A percentile compares a stretch with the other conserved stretches of the same genome.
Evolutionary conservation across 805 yeast genomes (phyloP).

Genomic region (Monosporozyma siamensis): DNA sequence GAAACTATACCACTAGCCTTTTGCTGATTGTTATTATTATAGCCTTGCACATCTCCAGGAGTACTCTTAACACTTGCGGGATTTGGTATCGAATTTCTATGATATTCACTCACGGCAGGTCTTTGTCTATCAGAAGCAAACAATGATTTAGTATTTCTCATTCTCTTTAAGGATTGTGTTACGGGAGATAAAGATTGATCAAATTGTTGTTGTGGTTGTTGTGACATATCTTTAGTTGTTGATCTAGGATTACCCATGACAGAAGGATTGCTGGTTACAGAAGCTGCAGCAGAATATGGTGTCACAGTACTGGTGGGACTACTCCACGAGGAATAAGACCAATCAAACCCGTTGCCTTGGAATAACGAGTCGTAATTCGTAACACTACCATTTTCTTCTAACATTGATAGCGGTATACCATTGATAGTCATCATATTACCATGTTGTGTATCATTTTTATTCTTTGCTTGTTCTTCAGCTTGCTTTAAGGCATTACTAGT

Average conservation of each 20-base stretch:
- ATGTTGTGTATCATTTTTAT: conserved; percentile 16
- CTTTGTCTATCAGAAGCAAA: neutral
- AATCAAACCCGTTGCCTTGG: neutral
- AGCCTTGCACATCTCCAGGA: neutral
- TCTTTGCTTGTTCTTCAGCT: conserved; percentile 23
- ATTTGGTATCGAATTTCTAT: neutral
- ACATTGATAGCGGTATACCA: conserved; percentile 61
- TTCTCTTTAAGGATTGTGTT: neutral
- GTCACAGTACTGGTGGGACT: neutral
- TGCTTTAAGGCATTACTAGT: conserved; percentile 60
- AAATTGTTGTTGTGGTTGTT: neutral
- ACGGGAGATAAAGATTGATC: conserved; percentile 2
- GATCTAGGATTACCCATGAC: too few species aligned
- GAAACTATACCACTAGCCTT: neutral
- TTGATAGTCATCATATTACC: conserved; percentile 45
- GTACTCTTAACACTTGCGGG: neutral
- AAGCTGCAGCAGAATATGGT: neutral
- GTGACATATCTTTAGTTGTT: neutral
- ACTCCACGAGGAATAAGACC: neutral
- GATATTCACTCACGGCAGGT: neutral
- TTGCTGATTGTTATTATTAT: neutral
- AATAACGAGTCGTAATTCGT: conserved; percentile 11
- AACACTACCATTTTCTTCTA: conserved; percentile 72
- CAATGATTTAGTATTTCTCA: conserved; percentile 2
- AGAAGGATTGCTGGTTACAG: neutral